These are phyloP conservation scores for Cotoneaster glaucophyllus DNA, from an alignment of 306 rosid species.

Conservation along the genomic window DNA sequence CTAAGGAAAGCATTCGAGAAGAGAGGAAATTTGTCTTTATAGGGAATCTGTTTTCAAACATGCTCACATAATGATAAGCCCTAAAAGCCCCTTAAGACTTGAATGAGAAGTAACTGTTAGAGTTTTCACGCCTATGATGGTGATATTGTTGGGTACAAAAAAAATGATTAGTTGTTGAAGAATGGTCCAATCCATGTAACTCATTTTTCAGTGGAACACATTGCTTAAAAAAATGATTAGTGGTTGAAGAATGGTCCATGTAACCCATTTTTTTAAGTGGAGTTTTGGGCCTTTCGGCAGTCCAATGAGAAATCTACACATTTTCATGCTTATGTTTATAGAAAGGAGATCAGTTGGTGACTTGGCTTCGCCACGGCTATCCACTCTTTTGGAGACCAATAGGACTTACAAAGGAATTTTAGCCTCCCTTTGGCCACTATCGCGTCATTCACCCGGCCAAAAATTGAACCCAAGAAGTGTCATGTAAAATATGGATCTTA, in stretches of 20 bases:
- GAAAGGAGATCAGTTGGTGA: no score
- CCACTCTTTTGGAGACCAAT: rapidly evolving
- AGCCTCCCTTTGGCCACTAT: no score
- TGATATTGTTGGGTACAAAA: not conserved
- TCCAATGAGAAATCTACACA: not conserved
- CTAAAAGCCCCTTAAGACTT: not conserved
- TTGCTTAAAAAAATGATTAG: not conserved
- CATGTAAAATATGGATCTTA: no score
- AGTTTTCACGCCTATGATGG: not conserved
- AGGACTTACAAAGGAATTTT: no score
- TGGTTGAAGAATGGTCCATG: not conserved
- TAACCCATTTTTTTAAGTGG: not conserved
- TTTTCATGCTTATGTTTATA: not conserved
- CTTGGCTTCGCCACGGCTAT: rapidly evolving
- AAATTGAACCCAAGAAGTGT: no score
- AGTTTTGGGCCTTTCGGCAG: not conserved
- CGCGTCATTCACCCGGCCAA: no score
- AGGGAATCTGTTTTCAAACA: not conserved
- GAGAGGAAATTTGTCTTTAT: no score
- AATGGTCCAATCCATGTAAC: not conserved
- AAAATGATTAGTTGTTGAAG: not conserved
- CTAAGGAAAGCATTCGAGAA: no score
- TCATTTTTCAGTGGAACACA: not conserved
- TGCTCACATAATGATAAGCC: not conserved
- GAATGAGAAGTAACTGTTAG: not conserved